Evolutionary conservation across 148 eudicot genomes (phyloP), one percentile per base, ranked within the genome.

Genomic region (Rhododendron griersonianum): DNA sequence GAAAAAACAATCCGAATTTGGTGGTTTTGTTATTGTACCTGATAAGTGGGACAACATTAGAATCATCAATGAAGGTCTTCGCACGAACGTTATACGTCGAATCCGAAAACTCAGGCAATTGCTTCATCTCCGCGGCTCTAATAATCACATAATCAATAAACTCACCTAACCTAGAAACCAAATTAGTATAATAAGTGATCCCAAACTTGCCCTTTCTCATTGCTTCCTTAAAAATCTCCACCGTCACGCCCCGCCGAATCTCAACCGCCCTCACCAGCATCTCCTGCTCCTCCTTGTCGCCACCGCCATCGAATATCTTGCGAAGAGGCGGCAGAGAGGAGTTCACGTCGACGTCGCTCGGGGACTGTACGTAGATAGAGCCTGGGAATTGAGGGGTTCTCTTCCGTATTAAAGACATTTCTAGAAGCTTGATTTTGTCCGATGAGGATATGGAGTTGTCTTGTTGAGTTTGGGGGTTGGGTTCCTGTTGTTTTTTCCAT

Each of bases 141-240:
- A 96, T 95, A 96, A 96, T 93, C 5, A 95, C 94, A 89, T 87
- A 91, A 88, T 96, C 99, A 80, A 96, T 35, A 85, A 92, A 96
- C 3, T 86, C 95, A 48, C 89, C 79, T 71, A 93, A 75, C 71
- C 79, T 86, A 3, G 90, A 81, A 28, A 90, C 92, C 91, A 96
- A 75, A 92, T 95, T 96, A 13, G 87, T 89, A 3, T 88, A 82
- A 77, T 95, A 96, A 78, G 97, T 95, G 59, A 96, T 95, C 55
- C 98, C 99, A 92, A 96, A 96, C 86, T 90, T 94, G 30, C 99
- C 99, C 93, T 87, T 94, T 39, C 85, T 88, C 99, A 96, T 91
- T 21, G 84, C 88, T 77, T 95, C 96, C 88, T 90, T 83, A 76
- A 96, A 91, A 15, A 95, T 92, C 87, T 95, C 95, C 47, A 85